Percentiles rank a stretch among this genome's conserved stretches.
Evolutionary conservation across 768 basidiomycete species (phyloP).

Genomic region (Ramaria sp.): DNA sequence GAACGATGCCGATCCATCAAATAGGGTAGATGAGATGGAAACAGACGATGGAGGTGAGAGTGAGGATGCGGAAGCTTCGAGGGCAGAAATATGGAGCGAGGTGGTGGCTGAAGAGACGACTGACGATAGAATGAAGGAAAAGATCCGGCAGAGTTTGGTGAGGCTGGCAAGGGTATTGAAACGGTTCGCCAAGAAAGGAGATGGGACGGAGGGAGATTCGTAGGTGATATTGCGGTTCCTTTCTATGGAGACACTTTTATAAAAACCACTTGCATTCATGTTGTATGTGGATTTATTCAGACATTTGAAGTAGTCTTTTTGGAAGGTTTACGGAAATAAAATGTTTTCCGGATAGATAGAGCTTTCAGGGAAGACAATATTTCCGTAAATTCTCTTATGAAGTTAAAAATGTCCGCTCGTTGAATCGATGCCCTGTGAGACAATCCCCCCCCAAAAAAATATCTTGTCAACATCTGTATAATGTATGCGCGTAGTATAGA

Average conservation of each 20-base stretch:
- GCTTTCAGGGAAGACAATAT: too few relatives aligned
- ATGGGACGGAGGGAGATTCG: not conserved
- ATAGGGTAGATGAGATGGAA: slow-evolving; percentile 1
- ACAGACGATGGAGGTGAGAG: slow-evolving; percentile 1
- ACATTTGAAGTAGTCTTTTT: too few relatives aligned
- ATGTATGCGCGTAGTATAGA: not conserved
- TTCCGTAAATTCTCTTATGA: too few relatives aligned
- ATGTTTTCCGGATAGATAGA: too few relatives aligned
- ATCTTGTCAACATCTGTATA: too few relatives aligned
- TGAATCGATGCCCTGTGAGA: too few relatives aligned
- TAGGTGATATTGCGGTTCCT: not conserved
- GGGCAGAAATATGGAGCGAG: not conserved
- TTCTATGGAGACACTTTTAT: not conserved
- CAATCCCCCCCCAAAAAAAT: too few relatives aligned
- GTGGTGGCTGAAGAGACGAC: not conserved
- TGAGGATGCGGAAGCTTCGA: not conserved
- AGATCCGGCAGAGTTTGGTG: slow-evolving; percentile 6
- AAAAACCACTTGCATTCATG: too few relatives aligned
- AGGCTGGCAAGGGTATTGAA: not conserved
- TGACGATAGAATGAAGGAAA: not conserved
- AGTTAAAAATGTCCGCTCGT: too few relatives aligned
- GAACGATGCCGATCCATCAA: not conserved
- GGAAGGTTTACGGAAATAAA: too few relatives aligned
- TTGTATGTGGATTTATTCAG: too few relatives aligned
- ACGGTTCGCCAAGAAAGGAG: slow-evolving; percentile 8